A percentile compares a stretch with the other conserved stretches of the same genome.
Evolutionary conservation across 768 basidiomycete genomes (phyloP).

Genomic region (Filobasidium floriforme): DNA sequence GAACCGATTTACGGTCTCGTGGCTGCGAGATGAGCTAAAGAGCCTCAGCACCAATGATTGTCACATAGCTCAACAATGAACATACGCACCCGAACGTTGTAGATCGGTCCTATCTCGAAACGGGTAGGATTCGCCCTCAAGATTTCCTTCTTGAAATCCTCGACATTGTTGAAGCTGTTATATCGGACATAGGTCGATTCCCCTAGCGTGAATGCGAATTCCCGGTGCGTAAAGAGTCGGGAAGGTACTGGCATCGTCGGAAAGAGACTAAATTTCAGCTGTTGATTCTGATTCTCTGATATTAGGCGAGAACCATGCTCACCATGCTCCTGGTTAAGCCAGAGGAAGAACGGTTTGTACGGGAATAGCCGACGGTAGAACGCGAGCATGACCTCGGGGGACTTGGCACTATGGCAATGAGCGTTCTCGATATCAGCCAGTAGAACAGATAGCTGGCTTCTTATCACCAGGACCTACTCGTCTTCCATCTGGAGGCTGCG

Average conservation of each 20-base stretch:
- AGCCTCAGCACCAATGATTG: not conserved
- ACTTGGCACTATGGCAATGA: constrained; percentile 37
- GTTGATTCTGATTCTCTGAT: not conserved
- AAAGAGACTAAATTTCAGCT: not conserved
- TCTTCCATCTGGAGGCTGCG: not conserved
- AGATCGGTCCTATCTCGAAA: constrained; percentile 95
- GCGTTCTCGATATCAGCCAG: not conserved
- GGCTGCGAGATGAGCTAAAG: constrained; percentile 53
- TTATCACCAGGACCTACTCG: not conserved
- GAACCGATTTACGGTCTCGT: constrained; percentile 75
- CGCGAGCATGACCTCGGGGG: constrained; percentile 61
- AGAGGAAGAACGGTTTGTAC: constrained; percentile 83
- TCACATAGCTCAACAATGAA: not conserved
- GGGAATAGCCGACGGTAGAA: constrained; percentile 91
- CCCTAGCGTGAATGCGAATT: constrained; percentile 87
- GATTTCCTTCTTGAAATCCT: constrained; percentile 87
- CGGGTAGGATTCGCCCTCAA: constrained; percentile 76
- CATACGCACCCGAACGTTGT: constrained; percentile 68
- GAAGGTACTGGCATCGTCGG: constrained; percentile 48
- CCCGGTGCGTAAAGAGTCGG: constrained; percentile 80
- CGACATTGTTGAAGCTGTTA: constrained; percentile 73
- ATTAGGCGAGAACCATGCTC: constrained; percentile 29
- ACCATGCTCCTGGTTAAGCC: constrained; percentile 86
- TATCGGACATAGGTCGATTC: constrained; percentile 91
- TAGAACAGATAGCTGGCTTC: not conserved